Base-by-base conservation (phyloP, 768 basidiomycete genomes). In the Macrolepiota dolichaula region DNA sequence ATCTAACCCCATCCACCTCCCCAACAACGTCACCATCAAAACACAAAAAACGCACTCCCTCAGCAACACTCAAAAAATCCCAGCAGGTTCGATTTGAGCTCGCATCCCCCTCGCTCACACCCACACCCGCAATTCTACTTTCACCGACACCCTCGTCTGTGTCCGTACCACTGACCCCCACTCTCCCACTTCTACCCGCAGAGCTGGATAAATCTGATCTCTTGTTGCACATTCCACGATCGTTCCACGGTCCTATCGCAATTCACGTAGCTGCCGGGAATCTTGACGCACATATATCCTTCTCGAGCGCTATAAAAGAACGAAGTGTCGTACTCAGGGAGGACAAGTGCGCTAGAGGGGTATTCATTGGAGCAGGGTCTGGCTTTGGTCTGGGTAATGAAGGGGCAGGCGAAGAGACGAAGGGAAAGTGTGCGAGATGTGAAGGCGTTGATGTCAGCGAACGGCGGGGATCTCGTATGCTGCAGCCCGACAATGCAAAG, bases 191-290 rank as follows among this genome's bases (percentile, higher is more conserved):
- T 6, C 24, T 3, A 11, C n/a, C 5, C 10, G 17, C 36, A 4
- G 6, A 19, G 9, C 13, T 57, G 24, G 40, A 58, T 19, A 58
- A 42, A 3, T 52, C 40, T 9, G 29, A 36, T 27, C 51, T 51
- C 3, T 7, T 42, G 38, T 68, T 82, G 7, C 72, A 76, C 38
- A 70, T 82, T 12, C 81, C 81, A 25, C 69, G 69, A 17, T 76
- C 79, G 9, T 79, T 80, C 68, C 74, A 71, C 47, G 81, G 80
- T 0, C 74, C 77, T 2, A 65, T 79, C 17, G 74, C 72, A 0
- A 66, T 80, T 24, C 65, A 68, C 55, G 70, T 80, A 38, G 68
- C 68, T n/a, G 72, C 69, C 0, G 77, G 77, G 4, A 70, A 77
- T 62, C 68, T 79, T 24, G 76, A 74, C 42, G 67, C 63, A 10